phyloP scores from a whole-genome alignment of 1,284 basidiomycete genomes.

The Papiliotrema nemorosa region DNA sequence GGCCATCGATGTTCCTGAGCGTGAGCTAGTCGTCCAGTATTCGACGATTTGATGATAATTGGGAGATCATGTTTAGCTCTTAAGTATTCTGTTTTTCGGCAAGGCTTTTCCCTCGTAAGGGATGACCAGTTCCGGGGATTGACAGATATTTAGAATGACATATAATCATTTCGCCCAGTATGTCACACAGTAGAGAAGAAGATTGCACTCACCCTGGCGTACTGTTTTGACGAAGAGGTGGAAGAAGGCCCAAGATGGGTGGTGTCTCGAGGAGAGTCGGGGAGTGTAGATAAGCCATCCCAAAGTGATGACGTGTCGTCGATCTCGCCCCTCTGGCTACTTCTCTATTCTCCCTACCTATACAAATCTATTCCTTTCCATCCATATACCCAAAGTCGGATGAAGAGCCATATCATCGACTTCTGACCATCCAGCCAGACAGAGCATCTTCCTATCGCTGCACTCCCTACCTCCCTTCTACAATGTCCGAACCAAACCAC shows the following conservation, averaged over 20 bases:
- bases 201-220: neutral
- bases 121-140: constrained; percentile 56
- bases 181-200: neutral
- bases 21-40: constrained; percentile 7
- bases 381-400: no score
- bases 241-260: no score
- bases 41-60: constrained; percentile 12
- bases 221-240: neutral
- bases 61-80: constrained; percentile 24
- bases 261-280: no score
- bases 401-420: no score
- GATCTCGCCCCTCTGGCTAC: no score
- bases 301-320: no score
- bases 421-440: neutral
- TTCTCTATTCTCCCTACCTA: no score
- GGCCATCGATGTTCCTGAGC: neutral
- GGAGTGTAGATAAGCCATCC: no score
- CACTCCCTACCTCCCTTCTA: neutral
- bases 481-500: neutral
- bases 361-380: no score
- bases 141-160: constrained; percentile 53
- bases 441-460: neutral
- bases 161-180: constrained; percentile 48
- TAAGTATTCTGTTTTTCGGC: constrained; percentile 13
- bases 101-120: constrained; percentile 12